Base-by-base conservation (phyloP, 768 basidiomycete genomes). In the Leccinum ochraceum region DNA sequence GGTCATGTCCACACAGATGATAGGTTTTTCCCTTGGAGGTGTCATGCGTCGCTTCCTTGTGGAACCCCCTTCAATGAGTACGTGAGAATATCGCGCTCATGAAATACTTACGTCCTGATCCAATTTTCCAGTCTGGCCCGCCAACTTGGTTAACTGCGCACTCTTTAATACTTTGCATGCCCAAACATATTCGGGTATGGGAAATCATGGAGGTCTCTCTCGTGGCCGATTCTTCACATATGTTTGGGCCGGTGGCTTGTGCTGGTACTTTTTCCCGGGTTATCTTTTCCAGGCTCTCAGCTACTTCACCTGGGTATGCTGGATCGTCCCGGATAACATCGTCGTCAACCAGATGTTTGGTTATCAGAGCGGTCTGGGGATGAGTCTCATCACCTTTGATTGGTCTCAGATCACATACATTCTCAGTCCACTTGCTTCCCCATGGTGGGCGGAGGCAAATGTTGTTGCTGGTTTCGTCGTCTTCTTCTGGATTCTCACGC, bases 301-400 rank as follows among this genome's bases (percentile, higher is more conserved):
- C 63, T 83, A 81, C 76, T 87, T 86, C 76, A 81, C 77, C 30
- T 83, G 81, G 80, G 77, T 83, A 10, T 80, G 79, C 69, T 85
- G 84, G 91, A 90, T 93, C 59, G 86, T 74, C 8, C 92, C 91
- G 1, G 71, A 87, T 22, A 90, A 90, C 66, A 62, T 87, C 58
- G 77, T 72, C 56, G 81, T 94, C 68, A 92, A 91, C 71, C 85
- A 89, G 67, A 78, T 92, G 72, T 92, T 93, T 63, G 90, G 91
- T 20, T 86, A 85, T 65, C 62, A 68, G 51, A 70, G 67, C 54
- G 78, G 80, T 30, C 74, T 87, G 64, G 86, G 87, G 46, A 90
- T 92, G 87, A 86, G 86, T 64, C 71, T 91, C 60, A 73, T 91
- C 63, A 90, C 89, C 48, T 90, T 94, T 67, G 92, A 94, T 65